A percentile compares a stretch with the other conserved stretches of the same genome.
phyloP scores from a whole-genome alignment of 208 protist species.

The Crithidia sp. region DNA sequence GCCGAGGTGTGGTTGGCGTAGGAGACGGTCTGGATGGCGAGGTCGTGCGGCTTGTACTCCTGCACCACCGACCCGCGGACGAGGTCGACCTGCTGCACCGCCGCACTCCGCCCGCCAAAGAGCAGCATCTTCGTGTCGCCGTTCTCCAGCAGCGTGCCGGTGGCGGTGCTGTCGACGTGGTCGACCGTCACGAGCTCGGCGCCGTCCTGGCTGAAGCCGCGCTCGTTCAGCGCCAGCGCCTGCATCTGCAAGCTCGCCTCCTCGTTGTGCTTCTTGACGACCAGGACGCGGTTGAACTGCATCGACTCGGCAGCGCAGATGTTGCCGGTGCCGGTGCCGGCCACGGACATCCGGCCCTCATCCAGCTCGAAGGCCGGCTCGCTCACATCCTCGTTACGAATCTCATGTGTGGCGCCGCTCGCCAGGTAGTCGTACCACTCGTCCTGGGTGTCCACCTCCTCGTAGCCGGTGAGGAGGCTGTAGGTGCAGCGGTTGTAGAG shows the following conservation, averaged over 20 bases:
- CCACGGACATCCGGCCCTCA: slow-evolving; percentile 15
- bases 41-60: slow-evolving; percentile 42
- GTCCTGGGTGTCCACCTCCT: slow-evolving; percentile 40
- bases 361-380: slow-evolving; percentile 55
- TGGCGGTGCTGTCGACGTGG: slow-evolving; percentile 37
- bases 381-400: slow-evolving; percentile 38
- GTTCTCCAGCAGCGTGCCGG: slow-evolving; percentile 50
- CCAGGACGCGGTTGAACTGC: slow-evolving; percentile 47
- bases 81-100: slow-evolving; percentile 55
- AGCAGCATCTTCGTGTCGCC: slow-evolving; percentile 53
- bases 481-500: slow-evolving; percentile 75
- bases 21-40: slow-evolving; percentile 33
- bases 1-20: slow-evolving; percentile 55
- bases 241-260: slow-evolving; percentile 29
- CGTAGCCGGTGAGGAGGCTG: slow-evolving; percentile 41
- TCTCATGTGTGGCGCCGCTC: slow-evolving; percentile 5
- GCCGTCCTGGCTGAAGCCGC: slow-evolving; percentile 41
- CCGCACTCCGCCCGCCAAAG: slow-evolving; percentile 39
- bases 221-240: slow-evolving; percentile 28
- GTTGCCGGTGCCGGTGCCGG: slow-evolving; percentile 44
- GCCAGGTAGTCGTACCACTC: slow-evolving; percentile 52
- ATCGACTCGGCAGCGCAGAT: slow-evolving; percentile 62
- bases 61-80: slow-evolving; percentile 52
- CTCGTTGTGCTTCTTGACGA: slow-evolving; percentile 41
- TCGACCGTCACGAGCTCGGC: slow-evolving; percentile 32